Evolutionary conservation across 1,284 basidiomycete genomes (phyloP), one percentile per base, ranked within the genome.

Genomic region (Tilletia indica): DNA sequence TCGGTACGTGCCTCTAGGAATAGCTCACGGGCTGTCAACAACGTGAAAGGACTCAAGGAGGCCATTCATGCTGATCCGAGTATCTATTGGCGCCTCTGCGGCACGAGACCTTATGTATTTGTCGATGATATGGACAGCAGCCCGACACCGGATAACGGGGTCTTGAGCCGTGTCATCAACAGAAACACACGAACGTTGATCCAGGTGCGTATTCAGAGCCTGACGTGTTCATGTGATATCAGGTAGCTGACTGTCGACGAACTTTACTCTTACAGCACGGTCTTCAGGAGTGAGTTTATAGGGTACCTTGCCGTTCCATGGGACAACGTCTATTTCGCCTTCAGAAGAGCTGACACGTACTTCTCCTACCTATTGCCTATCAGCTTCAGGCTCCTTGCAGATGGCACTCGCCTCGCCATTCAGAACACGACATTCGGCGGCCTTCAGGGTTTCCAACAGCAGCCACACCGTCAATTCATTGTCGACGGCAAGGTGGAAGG

Each of bases 391-490:
- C 74, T 82, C 14, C 68, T 82, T 14, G 71, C 77, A 19, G 79
- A 82, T 58, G 81, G 81, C 11, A 74, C 73, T 0, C 68, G 75
- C 2, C 77, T 82, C 8, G 72, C 71, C 11, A 80, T 82, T 67
- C 81, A 82, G 63, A 83, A 83, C 73, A 77, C 80, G 77, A 83
- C 82, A 12, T 84, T 81, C 81, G 31, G 36, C 39, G 72, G 75
- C 12, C 77, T 77, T 6, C 34, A 69, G 31, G 83, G 83, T 21
- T 83, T 84, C 76, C 76, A 78, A 47, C 64, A 68, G 1, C 71
- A 70, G 14, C 75, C 77, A 21, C 76, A 68, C 11, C 71, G 73
- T 4, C 71, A 66, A 34, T 69, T 78, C 47, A 73, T 67, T 12
- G 71, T 78, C 48, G 42, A 73, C 21, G 76, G 73, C 42, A 75